Percentiles rank a stretch among this genome's conserved stretches.
Conservation (phyloP, 2,329 filamentous ascomycete genomes). For the Talaromyces verruculosus region DNA sequence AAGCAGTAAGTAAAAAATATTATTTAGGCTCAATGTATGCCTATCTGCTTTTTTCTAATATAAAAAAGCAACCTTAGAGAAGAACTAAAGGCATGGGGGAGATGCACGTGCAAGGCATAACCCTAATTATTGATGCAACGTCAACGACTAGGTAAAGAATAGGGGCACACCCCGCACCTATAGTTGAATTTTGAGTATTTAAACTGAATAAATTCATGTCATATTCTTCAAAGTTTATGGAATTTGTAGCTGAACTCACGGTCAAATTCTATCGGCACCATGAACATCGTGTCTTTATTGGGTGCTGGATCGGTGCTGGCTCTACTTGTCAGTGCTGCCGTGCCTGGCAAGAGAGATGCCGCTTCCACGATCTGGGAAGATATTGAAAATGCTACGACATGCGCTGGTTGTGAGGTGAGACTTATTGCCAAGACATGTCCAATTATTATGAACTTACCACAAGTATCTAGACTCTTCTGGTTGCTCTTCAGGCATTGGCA, state of each 20-base stretch:
- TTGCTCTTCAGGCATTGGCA: constrained; percentile 48
- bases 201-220: background rate
- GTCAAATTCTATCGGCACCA: background rate
- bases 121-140: constrained; percentile 7
- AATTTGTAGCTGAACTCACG: background rate
- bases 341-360: constrained; percentile 22
- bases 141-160: background rate
- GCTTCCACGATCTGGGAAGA: constrained; percentile 32
- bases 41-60: background rate
- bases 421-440: background rate
- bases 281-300: constrained; percentile 7
- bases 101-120: background rate
- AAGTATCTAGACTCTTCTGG: constrained; percentile 34
- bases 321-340: constrained; percentile 20
- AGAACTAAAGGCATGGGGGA: background rate
- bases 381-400: constrained; percentile 35
- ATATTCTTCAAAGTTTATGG: too few relatives aligned
- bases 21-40: background rate
- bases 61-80: background rate
- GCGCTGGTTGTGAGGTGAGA: constrained; percentile 35
- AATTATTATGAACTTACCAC: background rate
- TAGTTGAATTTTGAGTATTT: background rate
- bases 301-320: constrained; percentile 6
- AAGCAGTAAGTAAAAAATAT: background rate
- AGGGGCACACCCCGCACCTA: background rate